A percentile compares a stretch with the other conserved stretches of the same genome.
Conservation (phyloP, 2,329 filamentous ascomycete genomes). For the Anthostomella pinea region DNA sequence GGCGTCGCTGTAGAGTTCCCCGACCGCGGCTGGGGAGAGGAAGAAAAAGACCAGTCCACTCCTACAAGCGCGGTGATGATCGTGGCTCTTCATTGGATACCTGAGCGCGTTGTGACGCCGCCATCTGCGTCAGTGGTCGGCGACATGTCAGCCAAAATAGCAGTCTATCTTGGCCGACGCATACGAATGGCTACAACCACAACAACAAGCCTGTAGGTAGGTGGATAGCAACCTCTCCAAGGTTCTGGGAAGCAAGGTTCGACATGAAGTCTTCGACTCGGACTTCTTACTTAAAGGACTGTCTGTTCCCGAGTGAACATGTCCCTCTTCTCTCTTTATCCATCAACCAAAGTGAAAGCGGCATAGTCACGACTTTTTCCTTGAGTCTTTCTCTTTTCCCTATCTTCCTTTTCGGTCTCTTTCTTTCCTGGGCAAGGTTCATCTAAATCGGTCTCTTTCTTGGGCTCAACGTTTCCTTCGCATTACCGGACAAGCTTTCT, state of each 20-base stretch:
- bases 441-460: constrained; percentile 20
- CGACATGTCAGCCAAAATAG: constrained; percentile 19
- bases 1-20: too few species aligned
- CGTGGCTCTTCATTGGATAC: constrained; percentile 21
- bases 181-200: too few species aligned
- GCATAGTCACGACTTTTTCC: constrained; percentile 23
- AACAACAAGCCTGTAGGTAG: too few species aligned
- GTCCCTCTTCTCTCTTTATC: constrained; percentile 12
- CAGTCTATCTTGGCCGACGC: constrained; percentile 7
- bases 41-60: constrained; percentile 16
- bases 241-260: too few species aligned
- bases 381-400: constrained; percentile 28
- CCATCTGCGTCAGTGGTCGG: constrained; percentile 23
- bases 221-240: too few species aligned
- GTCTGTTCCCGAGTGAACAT: constrained; percentile 3
- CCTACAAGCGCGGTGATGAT: constrained; percentile 15
- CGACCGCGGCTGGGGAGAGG: too few species aligned
- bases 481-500: constrained; percentile 11
- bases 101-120: constrained; percentile 29
- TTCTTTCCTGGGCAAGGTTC: constrained; percentile 22
- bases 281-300: constrained; percentile 28
- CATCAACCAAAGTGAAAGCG: constrained; percentile 20
- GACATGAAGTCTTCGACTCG: too few species aligned
- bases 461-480: constrained; percentile 14
- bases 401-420: constrained; percentile 24